A percentile compares a stretch with the other conserved stretches of the same genome.
Evolutionary conservation across 1,284 basidiomycete genomes (phyloP).

Genomic region (Coriolopsis trogii): DNA sequence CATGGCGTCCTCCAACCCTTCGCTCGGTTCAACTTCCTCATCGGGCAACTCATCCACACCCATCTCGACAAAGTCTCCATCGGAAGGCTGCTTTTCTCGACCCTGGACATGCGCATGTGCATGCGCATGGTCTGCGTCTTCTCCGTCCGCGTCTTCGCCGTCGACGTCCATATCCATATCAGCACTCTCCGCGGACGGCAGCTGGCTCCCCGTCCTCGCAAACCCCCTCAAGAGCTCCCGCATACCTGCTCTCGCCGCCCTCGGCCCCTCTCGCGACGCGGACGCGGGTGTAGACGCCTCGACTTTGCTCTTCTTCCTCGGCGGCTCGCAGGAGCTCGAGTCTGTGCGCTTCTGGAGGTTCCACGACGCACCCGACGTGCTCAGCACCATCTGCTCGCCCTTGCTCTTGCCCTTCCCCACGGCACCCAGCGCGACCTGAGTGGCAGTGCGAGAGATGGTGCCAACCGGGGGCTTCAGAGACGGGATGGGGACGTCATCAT

Average conservation of each 20-base stretch:
- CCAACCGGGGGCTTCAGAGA: slow-evolving; percentile 5
- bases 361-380: slow-evolving; percentile 50
- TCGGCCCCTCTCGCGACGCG: slow-evolving; percentile 17
- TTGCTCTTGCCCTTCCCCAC: too few species aligned
- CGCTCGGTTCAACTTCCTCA: too few species aligned
- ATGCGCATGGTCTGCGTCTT: slow-evolving; percentile 2
- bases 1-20: background rate
- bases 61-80: too few species aligned
- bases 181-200: too few species aligned
- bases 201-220: slow-evolving; percentile 49
- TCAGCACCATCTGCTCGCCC: slow-evolving; percentile 48
- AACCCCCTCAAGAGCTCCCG: slow-evolving; percentile 52
- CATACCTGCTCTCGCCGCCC: slow-evolving; percentile 40
- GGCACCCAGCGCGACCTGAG: background rate
- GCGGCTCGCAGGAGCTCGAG: slow-evolving; percentile 18
- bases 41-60: too few species aligned
- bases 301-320: slow-evolving; percentile 25
- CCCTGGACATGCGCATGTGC: background rate
- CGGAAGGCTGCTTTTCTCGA: too few species aligned
- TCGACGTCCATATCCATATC: slow-evolving; percentile 19
- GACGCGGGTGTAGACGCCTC: too few species aligned
- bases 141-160: slow-evolving; percentile 15
- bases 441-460: background rate
- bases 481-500: slow-evolving; percentile 4
- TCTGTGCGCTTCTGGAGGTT: slow-evolving; percentile 34